A percentile compares a stretch with the other conserved stretches of the same genome.
Conservation (phyloP, 345 rosid species). For the Mallotus nudiflorus region DNA sequence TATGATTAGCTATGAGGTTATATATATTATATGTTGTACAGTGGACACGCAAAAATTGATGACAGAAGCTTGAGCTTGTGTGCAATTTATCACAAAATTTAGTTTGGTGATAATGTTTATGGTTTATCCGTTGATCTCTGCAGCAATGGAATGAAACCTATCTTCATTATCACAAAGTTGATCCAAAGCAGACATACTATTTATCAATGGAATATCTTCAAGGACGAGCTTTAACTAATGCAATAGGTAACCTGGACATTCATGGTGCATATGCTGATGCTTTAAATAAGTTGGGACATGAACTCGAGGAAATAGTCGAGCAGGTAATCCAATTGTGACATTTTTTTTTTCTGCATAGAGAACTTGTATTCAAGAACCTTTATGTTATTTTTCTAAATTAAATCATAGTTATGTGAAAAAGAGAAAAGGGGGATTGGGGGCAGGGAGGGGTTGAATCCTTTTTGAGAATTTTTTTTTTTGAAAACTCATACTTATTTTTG, state of each 20-base stretch:
- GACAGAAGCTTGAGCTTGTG: not conserved
- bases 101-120: not conserved
- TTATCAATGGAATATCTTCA: conserved; percentile 97
- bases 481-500: not conserved
- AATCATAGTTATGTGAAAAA: not conserved
- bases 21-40: too few species aligned
- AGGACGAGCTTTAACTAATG: conserved; percentile 91
- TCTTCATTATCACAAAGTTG: conserved; percentile 67
- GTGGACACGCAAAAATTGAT: not conserved
- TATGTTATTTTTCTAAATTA: too few species aligned
- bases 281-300: conserved; percentile 68
- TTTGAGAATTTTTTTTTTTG: not conserved
- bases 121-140: conserved; percentile 19
- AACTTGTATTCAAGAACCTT: not conserved
- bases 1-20: too few species aligned
- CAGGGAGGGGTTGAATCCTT: too few species aligned
- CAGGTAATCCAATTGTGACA: conserved; percentile 48
- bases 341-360: too few species aligned
- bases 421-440: not conserved
- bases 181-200: conserved; percentile 94
- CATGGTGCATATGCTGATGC: conserved; percentile 82
- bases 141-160: conserved; percentile 96
- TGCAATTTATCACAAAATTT: too few species aligned
- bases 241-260: conserved; percentile 74
- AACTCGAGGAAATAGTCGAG: conserved; percentile 82